Conservation (phyloP, 176 grass and related monocot species). For the Lolium multiflorum region DNA sequence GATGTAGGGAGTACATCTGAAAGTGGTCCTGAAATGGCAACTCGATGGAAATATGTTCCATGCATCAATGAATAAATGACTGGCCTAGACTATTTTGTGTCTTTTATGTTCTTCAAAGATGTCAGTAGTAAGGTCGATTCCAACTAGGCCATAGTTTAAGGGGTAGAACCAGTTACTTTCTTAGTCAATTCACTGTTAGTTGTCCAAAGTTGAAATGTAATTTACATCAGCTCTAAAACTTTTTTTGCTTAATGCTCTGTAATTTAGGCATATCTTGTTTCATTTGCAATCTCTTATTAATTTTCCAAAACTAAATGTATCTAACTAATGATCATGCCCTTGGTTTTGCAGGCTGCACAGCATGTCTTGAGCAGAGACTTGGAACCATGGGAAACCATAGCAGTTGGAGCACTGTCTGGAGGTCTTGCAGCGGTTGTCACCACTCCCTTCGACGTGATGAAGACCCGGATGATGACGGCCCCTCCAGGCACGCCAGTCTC, state of each 20-base stretch:
- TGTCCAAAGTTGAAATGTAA: not conserved
- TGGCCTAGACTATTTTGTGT: not conserved
- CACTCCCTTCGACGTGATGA: conserved; percentile 97
- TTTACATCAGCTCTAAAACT: not conserved
- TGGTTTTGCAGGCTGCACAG: conserved; percentile 62
- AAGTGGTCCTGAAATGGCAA: conserved; percentile 4
- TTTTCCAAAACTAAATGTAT: not conserved
- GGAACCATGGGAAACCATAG: conserved; percentile 88
- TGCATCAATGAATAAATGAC: not conserved
- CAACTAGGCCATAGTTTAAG: not conserved
- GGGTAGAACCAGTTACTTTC: not conserved
- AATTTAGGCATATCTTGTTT: not conserved
- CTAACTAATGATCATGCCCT: not conserved
- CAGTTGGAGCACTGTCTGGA: conserved; percentile 84
- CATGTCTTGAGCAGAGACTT: conserved; percentile 74
- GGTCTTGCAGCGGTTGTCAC: conserved; percentile 88
- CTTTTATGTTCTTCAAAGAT: not conserved
- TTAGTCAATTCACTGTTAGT: not conserved
- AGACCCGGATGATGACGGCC: conserved; percentile 96
- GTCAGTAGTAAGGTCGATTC: not conserved
- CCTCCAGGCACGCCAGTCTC: conserved; percentile 79
- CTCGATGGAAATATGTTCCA: not conserved
- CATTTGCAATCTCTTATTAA: not conserved
- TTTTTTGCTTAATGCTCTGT: not conserved
- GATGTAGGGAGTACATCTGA: not conserved